Evolutionary conservation across 2,329 filamentous ascomycete species (phyloP).

Genomic region (Sclerotinia spermophila): DNA sequence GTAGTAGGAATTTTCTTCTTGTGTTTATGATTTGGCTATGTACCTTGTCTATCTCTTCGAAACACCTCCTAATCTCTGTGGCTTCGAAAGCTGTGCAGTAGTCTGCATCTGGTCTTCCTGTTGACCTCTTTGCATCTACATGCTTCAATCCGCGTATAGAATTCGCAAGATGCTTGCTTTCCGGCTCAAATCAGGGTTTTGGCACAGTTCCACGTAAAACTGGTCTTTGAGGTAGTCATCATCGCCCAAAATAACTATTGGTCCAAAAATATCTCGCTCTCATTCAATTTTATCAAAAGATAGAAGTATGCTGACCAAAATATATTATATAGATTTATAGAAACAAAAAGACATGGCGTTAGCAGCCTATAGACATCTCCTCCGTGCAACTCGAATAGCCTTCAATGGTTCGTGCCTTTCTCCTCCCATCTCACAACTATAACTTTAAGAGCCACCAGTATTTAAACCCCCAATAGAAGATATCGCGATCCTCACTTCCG

Average conservation of each 20-base stretch:
- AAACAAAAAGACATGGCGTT: slow-evolving; percentile 54
- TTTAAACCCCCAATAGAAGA: slow-evolving; percentile 58
- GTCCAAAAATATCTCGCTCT: neutral
- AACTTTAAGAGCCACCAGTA: neutral
- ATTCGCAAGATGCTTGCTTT: neutral
- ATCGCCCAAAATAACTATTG: no score
- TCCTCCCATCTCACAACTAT: neutral
- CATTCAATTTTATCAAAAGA: neutral
- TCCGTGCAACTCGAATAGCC: slow-evolving; percentile 76
- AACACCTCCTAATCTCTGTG: neutral
- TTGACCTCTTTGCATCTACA: neutral
- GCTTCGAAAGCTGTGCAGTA: neutral
- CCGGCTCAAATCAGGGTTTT: neutral
- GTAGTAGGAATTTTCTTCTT: neutral
- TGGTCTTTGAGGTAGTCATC: neutral
- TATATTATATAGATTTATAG: neutral
- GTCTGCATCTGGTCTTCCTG: neutral
- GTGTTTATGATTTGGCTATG: neutral
- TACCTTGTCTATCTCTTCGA: neutral
- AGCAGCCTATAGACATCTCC: slow-evolving; percentile 73
- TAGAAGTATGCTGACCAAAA: neutral
- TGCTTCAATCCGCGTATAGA: neutral
- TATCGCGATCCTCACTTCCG: slow-evolving; percentile 61
- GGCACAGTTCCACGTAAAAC: neutral
- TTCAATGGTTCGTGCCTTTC: slow-evolving; percentile 64